A percentile compares a stretch with the other conserved stretches of the same genome.
phyloP scores from a whole-genome alignment of 331 rosid genomes.

The Prunus yedoensis region DNA sequence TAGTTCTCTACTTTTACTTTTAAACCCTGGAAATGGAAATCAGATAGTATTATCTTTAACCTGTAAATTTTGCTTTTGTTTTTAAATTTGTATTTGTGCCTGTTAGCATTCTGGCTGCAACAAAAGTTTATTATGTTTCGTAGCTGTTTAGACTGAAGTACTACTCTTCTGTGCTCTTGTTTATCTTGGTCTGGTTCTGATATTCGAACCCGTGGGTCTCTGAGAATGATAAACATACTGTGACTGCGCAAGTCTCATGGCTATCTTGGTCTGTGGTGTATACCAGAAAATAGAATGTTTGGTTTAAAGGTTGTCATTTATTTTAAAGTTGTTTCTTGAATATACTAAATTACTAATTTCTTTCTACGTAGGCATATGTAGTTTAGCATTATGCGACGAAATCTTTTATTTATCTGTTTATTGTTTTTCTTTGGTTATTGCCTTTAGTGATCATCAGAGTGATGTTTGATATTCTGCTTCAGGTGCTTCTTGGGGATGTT shows the following conservation, averaged over 20 bases:
- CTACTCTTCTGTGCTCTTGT: not conserved
- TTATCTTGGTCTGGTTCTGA: not conserved
- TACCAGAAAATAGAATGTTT: not conserved
- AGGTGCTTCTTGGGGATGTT: constrained; percentile 99
- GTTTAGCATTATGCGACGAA: not conserved
- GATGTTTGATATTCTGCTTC: constrained; percentile 20
- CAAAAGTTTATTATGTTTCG: not conserved
- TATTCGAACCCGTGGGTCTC: not conserved
- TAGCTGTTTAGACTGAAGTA: not conserved
- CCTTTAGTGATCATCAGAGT: not conserved
- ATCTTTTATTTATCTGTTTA: not conserved
- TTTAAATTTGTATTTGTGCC: not conserved
- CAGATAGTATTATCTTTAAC: not conserved
- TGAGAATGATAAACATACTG: not conserved
- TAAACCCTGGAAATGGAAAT: not conserved
- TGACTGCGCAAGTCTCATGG: not conserved
- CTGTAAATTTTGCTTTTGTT: not conserved
- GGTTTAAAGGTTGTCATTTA: not conserved
- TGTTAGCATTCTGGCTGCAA: not conserved
- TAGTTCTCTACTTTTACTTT: no score
- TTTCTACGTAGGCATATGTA: not conserved
- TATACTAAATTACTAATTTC: not conserved
- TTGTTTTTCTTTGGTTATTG: not conserved
- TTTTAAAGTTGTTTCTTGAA: not conserved
- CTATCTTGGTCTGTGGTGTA: not conserved